phyloP scores from a whole-genome alignment of 2,329 filamentous ascomycete genomes.

The Monilinia laxa region DNA sequence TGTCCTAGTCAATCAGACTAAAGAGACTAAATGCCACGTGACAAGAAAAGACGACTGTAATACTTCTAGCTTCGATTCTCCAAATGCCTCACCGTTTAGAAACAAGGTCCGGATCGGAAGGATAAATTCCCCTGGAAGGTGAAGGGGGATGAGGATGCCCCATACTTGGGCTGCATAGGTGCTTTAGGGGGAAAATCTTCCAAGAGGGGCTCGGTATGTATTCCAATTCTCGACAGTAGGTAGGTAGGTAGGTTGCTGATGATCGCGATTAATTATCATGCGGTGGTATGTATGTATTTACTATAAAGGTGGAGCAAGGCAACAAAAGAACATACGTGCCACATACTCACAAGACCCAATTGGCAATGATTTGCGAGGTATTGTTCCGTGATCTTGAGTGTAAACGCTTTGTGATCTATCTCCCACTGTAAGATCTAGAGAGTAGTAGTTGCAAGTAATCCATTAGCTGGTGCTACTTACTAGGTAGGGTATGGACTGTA shows the following conservation, averaged over 20 bases:
- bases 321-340: not conserved
- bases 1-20: slow-evolving; percentile 1
- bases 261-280: not conserved
- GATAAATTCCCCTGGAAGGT: not conserved
- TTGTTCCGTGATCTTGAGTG: not conserved
- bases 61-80: slow-evolving; percentile 15
- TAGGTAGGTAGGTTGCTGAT: not conserved
- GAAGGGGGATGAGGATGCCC: no score
- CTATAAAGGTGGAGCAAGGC: no score
- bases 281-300: not conserved
- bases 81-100: slow-evolving; percentile 20
- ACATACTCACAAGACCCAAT: not conserved
- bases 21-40: slow-evolving; percentile 19
- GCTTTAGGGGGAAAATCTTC: not conserved
- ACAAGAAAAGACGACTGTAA: not conserved
- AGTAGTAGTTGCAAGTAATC: no score
- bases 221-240: no score
- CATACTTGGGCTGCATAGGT: no score
- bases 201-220: not conserved
- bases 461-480: not conserved
- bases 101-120: not conserved
- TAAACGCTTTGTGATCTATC: no score
- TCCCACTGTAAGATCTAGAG: no score
- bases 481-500: not conserved
- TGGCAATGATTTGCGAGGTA: not conserved